Base-by-base conservation (phyloP, 106 monocot species). In the Dendrobium officinale region DNA sequence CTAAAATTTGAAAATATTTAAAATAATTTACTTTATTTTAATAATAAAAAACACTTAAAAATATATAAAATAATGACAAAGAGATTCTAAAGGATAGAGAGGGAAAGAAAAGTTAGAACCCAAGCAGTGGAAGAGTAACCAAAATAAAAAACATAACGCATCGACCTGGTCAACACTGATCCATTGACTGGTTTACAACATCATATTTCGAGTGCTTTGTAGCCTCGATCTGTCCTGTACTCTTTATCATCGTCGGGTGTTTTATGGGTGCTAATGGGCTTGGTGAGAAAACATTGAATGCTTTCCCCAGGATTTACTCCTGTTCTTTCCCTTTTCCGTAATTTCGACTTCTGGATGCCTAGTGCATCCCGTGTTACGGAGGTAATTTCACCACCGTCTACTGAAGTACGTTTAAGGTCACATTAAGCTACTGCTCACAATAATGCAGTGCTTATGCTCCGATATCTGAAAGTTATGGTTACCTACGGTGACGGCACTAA, bases 301-400 rank as follows among this genome's bases (percentile, higher is more conserved):
- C 10, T 68, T 68, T 9, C 8, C 67, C 67, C 31, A 9, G 26
- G 67, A 68, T 9, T 31, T 70, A 11, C 70, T 37, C 37, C 6
- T 15, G 37, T 70, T 49, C 75, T 75, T 75, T 26, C 45, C 76
- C 49, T 4, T 45, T 76, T 76, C 49, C 11, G 76, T 49, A 76
- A 76, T 49, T 76, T 76, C 48, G 74, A 74, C 74, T 44, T 42
- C n/a, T 49, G 76, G 49, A 47, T 76, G 76, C 49, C 49, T 20
- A 24, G 49, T 24, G 49, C 27, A 13, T 49, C 45, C 42, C 24
- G 49, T 45, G 76, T 13, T 76, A 48, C 24, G 11, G 11, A 3
- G 76, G 22, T 10, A 49, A 0, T 2, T 9, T 76, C 49, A 49
- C 76, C 49, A 2, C 9, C 9, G 2, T 16, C 10, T 43, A 5